phyloP scores from a whole-genome alignment of 2,329 filamentous ascomycete species.

The Cercospora zeina region DNA sequence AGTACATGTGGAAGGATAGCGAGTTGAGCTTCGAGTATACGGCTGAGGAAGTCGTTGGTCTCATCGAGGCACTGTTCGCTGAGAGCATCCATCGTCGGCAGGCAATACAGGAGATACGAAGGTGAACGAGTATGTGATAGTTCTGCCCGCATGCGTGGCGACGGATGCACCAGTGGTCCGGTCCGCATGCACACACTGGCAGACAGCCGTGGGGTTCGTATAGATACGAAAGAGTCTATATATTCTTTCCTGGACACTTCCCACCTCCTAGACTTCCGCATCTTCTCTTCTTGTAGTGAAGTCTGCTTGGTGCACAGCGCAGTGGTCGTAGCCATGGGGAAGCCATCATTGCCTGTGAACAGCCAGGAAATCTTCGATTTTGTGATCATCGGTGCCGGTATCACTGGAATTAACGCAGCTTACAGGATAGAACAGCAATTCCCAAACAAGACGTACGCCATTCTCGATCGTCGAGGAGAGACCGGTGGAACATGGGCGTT shows the following conservation, averaged over 20 bases:
- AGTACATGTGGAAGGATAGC: conserved; percentile 65
- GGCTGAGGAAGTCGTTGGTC: conserved; percentile 61
- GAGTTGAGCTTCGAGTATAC: conserved; percentile 63
- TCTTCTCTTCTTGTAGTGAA: neutral
- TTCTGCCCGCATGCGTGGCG: neutral
- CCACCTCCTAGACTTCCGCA: neutral
- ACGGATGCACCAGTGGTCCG: neutral
- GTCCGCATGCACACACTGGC: neutral
- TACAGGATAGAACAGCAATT: conserved; percentile 56
- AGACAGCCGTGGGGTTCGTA: conserved; percentile 1
- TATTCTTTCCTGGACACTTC: neutral
- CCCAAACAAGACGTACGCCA: conserved; percentile 59
- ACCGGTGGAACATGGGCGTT: conserved; percentile 77
- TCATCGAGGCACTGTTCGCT: conserved; percentile 65
- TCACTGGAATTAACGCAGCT: conserved; percentile 71
- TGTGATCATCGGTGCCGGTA: conserved; percentile 69
- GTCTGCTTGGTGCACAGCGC: neutral
- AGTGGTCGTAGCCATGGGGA: neutral
- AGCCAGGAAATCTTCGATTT: conserved; percentile 25
- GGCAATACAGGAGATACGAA: conserved; percentile 59
- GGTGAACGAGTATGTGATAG: conserved; percentile 10
- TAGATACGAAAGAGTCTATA: conserved; percentile 5
- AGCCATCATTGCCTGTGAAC: neutral
- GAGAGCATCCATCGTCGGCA: conserved; percentile 60
- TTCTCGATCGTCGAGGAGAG: conserved; percentile 66